These are phyloP conservation scores for Gastrolobium bilobum DNA, from an alignment of 306 rosid species.

Conservation along the genomic window DNA sequence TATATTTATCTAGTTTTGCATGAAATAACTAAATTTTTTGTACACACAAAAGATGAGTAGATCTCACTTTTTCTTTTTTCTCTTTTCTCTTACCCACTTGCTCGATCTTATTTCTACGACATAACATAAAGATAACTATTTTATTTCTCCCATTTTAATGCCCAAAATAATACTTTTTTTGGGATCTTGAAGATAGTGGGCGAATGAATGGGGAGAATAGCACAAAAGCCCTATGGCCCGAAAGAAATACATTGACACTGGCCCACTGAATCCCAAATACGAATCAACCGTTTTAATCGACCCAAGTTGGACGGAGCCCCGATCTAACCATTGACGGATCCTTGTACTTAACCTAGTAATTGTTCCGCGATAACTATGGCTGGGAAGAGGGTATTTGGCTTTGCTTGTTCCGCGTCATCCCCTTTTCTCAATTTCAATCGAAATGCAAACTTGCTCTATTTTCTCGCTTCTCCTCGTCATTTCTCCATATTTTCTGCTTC, in stretches of 20 bases:
- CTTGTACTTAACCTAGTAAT: neutral
- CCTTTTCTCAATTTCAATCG: slow-evolving; percentile 30
- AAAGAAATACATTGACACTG: neutral
- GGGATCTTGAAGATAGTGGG: neutral
- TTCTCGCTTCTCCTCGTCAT: slow-evolving; percentile 25
- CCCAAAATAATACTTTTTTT: too few species aligned
- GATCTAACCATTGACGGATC: neutral
- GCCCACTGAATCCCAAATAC: neutral
- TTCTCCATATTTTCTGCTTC: slow-evolving; percentile 29
- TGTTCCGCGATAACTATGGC: slow-evolving; percentile 44
- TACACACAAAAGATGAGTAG: too few species aligned
- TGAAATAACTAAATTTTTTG: too few species aligned
- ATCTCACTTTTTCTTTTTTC: too few species aligned
- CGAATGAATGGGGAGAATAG: neutral
- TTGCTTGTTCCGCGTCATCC: slow-evolving; percentile 45
- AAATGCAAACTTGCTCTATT: slow-evolving; percentile 18
- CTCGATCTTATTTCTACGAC: too few species aligned
- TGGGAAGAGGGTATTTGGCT: slow-evolving; percentile 53
- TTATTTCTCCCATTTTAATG: too few species aligned
- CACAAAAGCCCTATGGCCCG: neutral
- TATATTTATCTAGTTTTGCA: too few species aligned
- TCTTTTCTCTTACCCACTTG: too few species aligned
- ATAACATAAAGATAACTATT: too few species aligned
- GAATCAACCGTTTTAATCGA: neutral
- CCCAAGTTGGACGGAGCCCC: slow-evolving; percentile 15